Percentiles rank a stretch among this genome's conserved stretches.
Conservation (phyloP, 1,284 basidiomycete species). For the Porodaedalea pini region DNA sequence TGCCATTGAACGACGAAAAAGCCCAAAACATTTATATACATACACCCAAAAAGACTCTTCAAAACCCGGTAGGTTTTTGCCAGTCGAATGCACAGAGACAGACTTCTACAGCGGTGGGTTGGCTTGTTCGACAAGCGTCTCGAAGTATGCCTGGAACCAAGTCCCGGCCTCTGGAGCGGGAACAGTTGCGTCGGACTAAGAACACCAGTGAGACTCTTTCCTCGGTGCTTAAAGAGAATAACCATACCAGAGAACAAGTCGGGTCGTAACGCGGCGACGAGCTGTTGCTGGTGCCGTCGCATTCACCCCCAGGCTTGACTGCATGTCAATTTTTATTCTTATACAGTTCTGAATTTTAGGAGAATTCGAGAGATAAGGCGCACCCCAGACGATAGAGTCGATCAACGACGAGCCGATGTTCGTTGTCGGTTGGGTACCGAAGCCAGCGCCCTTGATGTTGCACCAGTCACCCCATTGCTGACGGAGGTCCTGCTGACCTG, state of each 20-base stretch:
- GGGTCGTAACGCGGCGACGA: conserved; percentile 56
- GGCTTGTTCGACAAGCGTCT: conserved; percentile 48
- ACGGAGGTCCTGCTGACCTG: conserved; percentile 59
- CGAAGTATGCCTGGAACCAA: conserved; percentile 65
- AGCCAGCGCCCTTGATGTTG: conserved; percentile 61
- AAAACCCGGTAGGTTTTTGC: background rate
- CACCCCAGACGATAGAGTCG: conserved; percentile 58
- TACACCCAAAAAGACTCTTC: background rate
- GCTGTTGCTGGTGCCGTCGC: conserved; percentile 59
- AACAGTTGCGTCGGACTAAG: conserved; percentile 46
- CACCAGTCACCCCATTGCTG: conserved; percentile 53
- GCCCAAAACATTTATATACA: background rate
- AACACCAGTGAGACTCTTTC: conserved; percentile 8
- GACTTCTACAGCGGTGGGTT: conserved; percentile 48
- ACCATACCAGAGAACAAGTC: conserved; percentile 48
- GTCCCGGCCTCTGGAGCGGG: conserved; percentile 60
- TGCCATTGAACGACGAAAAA: conserved; percentile 1
- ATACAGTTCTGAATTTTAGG: background rate
- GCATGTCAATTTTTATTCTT: background rate
- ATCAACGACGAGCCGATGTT: conserved; percentile 53
- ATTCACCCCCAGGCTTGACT: conserved; percentile 65
- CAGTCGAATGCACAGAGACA: background rate
- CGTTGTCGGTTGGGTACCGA: conserved; percentile 56
- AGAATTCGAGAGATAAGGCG: background rate
- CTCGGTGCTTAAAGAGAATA: background rate